Evolutionary conservation across 495 filamentous ascomycete genomes (phyloP).

Genomic region (Glarea lozoyensis): DNA sequence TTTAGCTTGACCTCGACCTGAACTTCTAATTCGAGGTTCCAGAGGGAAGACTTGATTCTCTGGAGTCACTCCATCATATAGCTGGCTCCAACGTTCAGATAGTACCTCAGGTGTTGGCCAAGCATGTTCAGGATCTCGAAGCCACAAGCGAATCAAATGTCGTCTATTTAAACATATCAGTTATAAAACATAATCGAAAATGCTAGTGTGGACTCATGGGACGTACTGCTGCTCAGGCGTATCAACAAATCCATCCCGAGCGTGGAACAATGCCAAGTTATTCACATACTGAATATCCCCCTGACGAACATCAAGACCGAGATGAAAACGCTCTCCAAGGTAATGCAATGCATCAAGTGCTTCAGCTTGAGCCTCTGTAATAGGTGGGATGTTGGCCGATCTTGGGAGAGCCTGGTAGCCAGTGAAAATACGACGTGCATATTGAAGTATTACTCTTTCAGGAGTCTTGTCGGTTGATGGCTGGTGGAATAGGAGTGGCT

Average conservation of each 20-base stretch:
- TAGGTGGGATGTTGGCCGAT: slow-evolving; percentile 43
- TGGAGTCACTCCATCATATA: slow-evolving; percentile 41
- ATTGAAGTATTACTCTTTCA: slow-evolving; percentile 45
- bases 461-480: slow-evolving; percentile 30
- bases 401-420: slow-evolving; percentile 45
- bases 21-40: slow-evolving; percentile 36
- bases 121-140: slow-evolving; percentile 45
- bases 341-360: slow-evolving; percentile 59
- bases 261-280: slow-evolving; percentile 44
- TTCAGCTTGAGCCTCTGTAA: slow-evolving; percentile 58
- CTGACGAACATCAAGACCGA: slow-evolving; percentile 42
- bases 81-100: slow-evolving; percentile 37
- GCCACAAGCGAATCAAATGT: slow-evolving; percentile 49
- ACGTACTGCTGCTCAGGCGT: slow-evolving; percentile 37
- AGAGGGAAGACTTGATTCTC: slow-evolving; percentile 45
- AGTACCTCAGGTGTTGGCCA: slow-evolving; percentile 44
- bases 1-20: no score
- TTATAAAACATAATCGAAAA: not conserved
- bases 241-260: slow-evolving; percentile 36
- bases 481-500: slow-evolving; percentile 42
- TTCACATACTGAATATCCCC: slow-evolving; percentile 47
- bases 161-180: slow-evolving; percentile 31
- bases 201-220: not conserved
- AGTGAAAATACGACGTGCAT: slow-evolving; percentile 47
- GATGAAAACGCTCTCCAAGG: slow-evolving; percentile 42